Evolutionary conservation across 257 asterid species (phyloP), one percentile per base, ranked within the genome.

Genomic region (Agastache rugosa): DNA sequence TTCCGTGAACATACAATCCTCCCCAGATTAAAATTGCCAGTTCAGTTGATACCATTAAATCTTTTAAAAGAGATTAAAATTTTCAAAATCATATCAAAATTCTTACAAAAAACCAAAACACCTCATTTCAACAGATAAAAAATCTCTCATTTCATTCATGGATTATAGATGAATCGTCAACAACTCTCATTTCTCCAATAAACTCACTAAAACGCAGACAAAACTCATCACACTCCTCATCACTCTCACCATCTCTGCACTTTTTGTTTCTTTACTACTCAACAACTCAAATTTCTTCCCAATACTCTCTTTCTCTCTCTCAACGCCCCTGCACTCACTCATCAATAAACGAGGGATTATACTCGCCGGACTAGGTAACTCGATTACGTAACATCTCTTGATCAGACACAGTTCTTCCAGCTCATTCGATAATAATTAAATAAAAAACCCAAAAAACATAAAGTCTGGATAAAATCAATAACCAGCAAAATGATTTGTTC

Each of bases 71-170:
- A n/a, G 16, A 66, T 8, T 15, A 64, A 25, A 60, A 12, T 6
- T 37, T 47, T 15, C 19, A 63, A 25, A 37, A n/a, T 19, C 71
- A 51, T 16, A 37, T 20, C 11, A 72, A 71, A 72, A 71, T 60
- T 17, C 25, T 7, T 8, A 7, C 42, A 37, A 37, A 8, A 37
- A 7, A 31, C 5, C 35, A 31, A 31, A 31, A 31, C 5, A 4
- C 5, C 1, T 31, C 35, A 3, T 31, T 31, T 31, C 35, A 2
- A 31, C 3, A 31, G 3, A 29, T 3, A 29, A 31, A 31, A 31
- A 3, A 8, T 1, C 42, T 37, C 42, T 7, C 42, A 8, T 37
- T 37, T 37, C 42, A 7, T 37, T 37, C 42, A 37, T 37, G 42
- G 10, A 8, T 8, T 7, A 37, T 2, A 37, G 10, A 37, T 0